Base-by-base conservation (phyloP, 2,329 filamentous ascomycete species). In the Magnaporthiopsis rhizophila region DNA sequence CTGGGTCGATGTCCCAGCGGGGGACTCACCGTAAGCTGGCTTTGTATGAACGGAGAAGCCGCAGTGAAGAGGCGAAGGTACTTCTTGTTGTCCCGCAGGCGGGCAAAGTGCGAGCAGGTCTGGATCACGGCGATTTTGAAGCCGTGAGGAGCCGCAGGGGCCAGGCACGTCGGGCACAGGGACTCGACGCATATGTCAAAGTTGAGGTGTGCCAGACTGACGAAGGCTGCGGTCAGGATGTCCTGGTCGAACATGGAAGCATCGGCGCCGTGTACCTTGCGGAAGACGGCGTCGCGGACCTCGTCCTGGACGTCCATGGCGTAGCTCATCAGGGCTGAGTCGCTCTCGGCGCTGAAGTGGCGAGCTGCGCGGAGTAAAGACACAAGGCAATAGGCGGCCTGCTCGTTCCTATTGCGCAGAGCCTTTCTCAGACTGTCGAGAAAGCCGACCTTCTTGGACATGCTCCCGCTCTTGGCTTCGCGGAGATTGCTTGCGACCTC, bases 291-390 rank as follows among this genome's bases (percentile, higher is more conserved):
- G 69, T 89, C 86, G 60, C 82, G 80, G 60, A 90, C 81, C 72
- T 90, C 87, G 69, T 88, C 86, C 69, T 89, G 87, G 11, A 90
- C 84, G 72, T 90, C 87, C 74, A 89, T 79, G 56, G 86, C 86
- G 72, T 87, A 90, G 72, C 86, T 88, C 65, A 88, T 79, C 65
- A 88, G 77, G 0, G 68, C 69, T 13, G 84, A 83, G 69, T 90
- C 87, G 69, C 81, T 86, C 66, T 89, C 84, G 9, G 79, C 76
- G 65, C 84, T 79, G 69, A 90, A 89, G 71, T 89, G 85, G 45
- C 86, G 81, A 15, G 86, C 85, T 56, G 82, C 86, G 57, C 85
- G 83, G 60, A 89, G 79, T 60, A 89, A 74, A 24, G 81, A 81
- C 21, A 89, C 83, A 18, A 89, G 77, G 67, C 86, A 89, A 69